Percentiles rank a stretch among this genome's conserved stretches.
Conservation (phyloP, 2,329 filamentous ascomycete species). For the Colletotrichum tofieldiae region DNA sequence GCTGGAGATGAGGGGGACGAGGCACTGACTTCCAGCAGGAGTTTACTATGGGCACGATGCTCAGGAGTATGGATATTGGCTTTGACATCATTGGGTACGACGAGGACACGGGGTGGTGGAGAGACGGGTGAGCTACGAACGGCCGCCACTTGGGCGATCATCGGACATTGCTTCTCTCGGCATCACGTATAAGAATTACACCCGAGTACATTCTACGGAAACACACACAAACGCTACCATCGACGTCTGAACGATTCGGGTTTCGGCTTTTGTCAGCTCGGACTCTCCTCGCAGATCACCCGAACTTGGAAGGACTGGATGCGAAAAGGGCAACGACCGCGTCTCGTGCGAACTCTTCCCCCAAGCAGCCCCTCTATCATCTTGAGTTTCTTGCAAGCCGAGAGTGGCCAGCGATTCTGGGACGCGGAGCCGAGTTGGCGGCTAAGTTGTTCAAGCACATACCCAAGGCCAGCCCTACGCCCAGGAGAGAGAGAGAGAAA, state of each 20-base stretch:
- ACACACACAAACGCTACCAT: background rate
- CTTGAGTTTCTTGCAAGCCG: background rate
- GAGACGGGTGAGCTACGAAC: slow-evolving; percentile 27
- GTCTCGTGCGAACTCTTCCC: background rate
- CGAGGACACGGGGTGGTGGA: slow-evolving; percentile 39
- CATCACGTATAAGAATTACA: background rate
- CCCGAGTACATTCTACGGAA: background rate
- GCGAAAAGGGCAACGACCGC: background rate
- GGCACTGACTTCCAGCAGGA: slow-evolving; percentile 31
- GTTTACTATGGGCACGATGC: slow-evolving; percentile 44
- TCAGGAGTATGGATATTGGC: slow-evolving; percentile 43
- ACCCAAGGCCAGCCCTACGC: slow-evolving; percentile 7
- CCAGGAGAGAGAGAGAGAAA: background rate
- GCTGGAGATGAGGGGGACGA: background rate
- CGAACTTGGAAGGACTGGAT: background rate
- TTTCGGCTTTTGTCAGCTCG: background rate
- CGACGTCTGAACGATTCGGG: background rate
- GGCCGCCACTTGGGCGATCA: background rate
- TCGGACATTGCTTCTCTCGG: background rate
- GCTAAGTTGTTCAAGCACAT: background rate
- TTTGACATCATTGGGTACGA: slow-evolving; percentile 45
- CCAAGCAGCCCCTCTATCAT: background rate
- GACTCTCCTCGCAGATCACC: background rate
- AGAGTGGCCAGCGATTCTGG: background rate
- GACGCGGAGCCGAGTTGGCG: background rate